Evolutionary conservation across 768 basidiomycete genomes (phyloP), one percentile per base, ranked within the genome.

Genomic region (Amanita subjunquillea): DNA sequence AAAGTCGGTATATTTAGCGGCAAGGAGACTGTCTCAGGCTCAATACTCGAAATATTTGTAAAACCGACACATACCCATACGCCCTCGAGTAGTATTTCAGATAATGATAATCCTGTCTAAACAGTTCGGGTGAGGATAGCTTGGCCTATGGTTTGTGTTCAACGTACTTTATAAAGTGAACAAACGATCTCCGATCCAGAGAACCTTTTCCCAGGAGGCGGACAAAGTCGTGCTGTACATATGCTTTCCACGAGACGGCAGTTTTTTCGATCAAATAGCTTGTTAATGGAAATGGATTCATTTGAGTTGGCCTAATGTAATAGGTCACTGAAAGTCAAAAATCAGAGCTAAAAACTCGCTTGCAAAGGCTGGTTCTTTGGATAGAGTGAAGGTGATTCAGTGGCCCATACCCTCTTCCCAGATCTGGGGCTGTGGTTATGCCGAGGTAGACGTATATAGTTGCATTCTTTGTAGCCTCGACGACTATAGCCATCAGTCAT

Each of bases 191-290:
- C 37, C 66, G 68, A 0, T 79, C 71, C 2, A 94, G 75, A 0
- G 79, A 84, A 0, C 91, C 92, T 48, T 74, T 67, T 0, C 86
- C 91, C 0, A 96, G 73, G 46, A 80, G 77, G 50, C 73, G 71
- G 27, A 94, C 89, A 58, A 95, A 97, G 2, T 86, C 80, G 59
- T 97, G 93, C 59, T 89, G 69, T 0, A 93, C 83, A 58, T 87
- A 93, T 48, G 71, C 69, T 54, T 79, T 78, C 90, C 92, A 89
- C 3, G 76, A 69, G 5, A 65, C 60, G 1, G 68, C 64, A 12
- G 77, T 79, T 38, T 75, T 69, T 42, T 75, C 69, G 54, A 91
- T 85, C 41, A 94, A 75, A 53, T 79, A 64, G 15, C 73, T 69
- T 4, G 80, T 76, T 58, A 93, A 74, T 2, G 91, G 88, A 60